A percentile compares a stretch with the other conserved stretches of the same genome.
These are phyloP conservation scores for Pyrenopolyporus hunteri DNA, from an alignment of 495 filamentous ascomycete genomes.

Conservation along the genomic window DNA sequence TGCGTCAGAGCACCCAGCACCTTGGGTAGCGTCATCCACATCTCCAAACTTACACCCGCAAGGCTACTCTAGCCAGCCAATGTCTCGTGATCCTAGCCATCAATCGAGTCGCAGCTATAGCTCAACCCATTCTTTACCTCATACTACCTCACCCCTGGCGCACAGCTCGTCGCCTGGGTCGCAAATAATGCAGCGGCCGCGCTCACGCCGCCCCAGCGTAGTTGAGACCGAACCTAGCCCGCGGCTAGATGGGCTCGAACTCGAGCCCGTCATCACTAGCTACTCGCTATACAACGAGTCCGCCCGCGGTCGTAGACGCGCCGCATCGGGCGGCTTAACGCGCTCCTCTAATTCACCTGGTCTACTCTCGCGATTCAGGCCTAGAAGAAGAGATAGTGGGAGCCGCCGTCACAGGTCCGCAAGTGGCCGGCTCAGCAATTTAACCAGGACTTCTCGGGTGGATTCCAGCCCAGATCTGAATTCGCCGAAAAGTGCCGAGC, in stretches of 20 bases:
- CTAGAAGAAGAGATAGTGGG: slow-evolving; percentile 17
- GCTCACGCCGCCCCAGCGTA: slow-evolving; percentile 43
- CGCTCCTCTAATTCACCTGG: slow-evolving; percentile 2
- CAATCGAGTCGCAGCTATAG: slow-evolving; percentile 43
- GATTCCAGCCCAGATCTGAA: slow-evolving; percentile 1
- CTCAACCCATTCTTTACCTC: slow-evolving; percentile 25
- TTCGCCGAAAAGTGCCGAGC: slow-evolving; percentile 17
- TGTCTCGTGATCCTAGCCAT: slow-evolving; percentile 55
- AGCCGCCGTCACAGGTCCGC: slow-evolving; percentile 14
- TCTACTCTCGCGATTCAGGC: slow-evolving; percentile 24
- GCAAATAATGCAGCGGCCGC: slow-evolving; percentile 39
- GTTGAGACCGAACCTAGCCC: slow-evolving; percentile 56
- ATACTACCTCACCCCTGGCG: slow-evolving; percentile 22
- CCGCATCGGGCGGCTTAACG: neutral
- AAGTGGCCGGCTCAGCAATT: slow-evolving; percentile 3
- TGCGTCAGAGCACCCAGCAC: slow-evolving; percentile 30
- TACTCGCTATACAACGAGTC: slow-evolving; percentile 46
- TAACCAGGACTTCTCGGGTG: neutral
- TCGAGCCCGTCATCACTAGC: slow-evolving; percentile 43
- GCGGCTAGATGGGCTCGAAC: slow-evolving; percentile 39
- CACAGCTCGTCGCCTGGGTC: slow-evolving; percentile 34
- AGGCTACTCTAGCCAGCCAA: slow-evolving; percentile 64
- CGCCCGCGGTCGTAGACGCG: slow-evolving; percentile 16
- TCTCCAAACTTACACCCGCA: slow-evolving; percentile 37
- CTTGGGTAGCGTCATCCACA: slow-evolving; percentile 31